Percentiles rank a stretch among this genome's conserved stretches.
Conservation (phyloP, 768 basidiomycete species). For the Suillus discolor region DNA sequence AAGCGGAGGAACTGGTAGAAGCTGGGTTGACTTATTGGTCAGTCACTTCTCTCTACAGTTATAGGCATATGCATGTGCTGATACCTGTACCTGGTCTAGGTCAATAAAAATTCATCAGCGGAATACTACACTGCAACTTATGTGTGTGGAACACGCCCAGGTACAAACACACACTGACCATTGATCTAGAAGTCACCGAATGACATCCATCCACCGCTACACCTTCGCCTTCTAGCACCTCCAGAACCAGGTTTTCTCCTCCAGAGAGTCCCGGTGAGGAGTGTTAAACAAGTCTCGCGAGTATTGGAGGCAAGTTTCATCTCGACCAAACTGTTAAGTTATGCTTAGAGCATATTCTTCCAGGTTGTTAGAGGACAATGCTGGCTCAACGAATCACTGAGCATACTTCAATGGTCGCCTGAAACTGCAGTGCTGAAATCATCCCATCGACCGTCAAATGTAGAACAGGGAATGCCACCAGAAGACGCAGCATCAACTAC, state of each 20-base stretch:
- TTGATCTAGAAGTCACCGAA: slow-evolving; percentile 61
- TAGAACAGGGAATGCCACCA: slow-evolving; percentile 28
- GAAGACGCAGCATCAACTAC: slow-evolving; percentile 46
- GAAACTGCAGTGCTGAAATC: slow-evolving; percentile 35
- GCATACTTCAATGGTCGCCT: slow-evolving; percentile 60
- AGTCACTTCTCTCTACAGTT: slow-evolving; percentile 15
- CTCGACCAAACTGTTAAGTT: neutral
- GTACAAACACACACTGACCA: slow-evolving; percentile 8
- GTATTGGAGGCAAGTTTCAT: slow-evolving; percentile 61
- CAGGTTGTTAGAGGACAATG: slow-evolving; percentile 82
- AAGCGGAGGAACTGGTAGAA: slow-evolving; percentile 15
- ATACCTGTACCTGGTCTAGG: slow-evolving; percentile 38
- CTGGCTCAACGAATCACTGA: slow-evolving; percentile 78
- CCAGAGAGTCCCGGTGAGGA: slow-evolving; percentile 70
- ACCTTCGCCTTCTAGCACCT: slow-evolving; percentile 65
- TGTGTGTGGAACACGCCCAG: slow-evolving; percentile 42
- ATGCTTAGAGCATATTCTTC: neutral
- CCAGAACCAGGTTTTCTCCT: slow-evolving; percentile 78
- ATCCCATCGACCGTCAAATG: neutral
- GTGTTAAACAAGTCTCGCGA: slow-evolving; percentile 72
- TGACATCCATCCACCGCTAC: slow-evolving; percentile 67
- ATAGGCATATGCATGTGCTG: neutral
- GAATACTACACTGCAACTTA: slow-evolving; percentile 71
- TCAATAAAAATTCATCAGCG: slow-evolving; percentile 54
- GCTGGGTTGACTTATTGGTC: slow-evolving; percentile 35